phyloP scores from a whole-genome alignment of 441 rosid genomes.

The Bruguiera hainesii region DNA sequence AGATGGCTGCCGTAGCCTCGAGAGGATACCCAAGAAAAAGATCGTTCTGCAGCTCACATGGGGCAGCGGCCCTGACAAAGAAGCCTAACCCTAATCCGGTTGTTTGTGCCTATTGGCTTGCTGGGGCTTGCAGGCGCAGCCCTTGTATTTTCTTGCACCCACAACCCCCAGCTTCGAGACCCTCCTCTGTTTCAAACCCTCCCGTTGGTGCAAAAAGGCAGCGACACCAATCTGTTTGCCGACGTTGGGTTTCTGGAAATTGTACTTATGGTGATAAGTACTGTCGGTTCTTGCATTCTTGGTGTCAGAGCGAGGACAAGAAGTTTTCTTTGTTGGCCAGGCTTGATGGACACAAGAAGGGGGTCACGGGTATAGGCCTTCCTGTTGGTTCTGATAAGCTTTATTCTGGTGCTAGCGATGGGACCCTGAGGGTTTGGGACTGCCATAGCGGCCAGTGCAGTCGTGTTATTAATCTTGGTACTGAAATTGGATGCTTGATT shows the following conservation, averaged over 20 bases:
- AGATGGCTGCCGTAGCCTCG: too few species aligned
- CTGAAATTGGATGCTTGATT: constrained; percentile 64
- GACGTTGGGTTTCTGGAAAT: constrained; percentile 26
- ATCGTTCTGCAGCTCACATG: too few species aligned
- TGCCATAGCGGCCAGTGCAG: constrained; percentile 67
- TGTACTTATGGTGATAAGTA: constrained; percentile 45
- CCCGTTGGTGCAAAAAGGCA: background rate
- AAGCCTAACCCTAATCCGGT: background rate
- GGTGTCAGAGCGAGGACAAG: constrained; percentile 46
- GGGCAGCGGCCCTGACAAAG: background rate
- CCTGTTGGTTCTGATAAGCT: constrained; percentile 65
- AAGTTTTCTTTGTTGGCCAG: constrained; percentile 52
- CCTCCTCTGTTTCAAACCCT: background rate
- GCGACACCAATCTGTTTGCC: background rate
- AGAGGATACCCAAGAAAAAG: too few species aligned
- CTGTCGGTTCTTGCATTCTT: constrained; percentile 60
- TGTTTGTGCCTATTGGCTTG: background rate
- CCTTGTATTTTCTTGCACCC: background rate
- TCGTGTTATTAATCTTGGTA: constrained; percentile 47
- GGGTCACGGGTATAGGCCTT: constrained; percentile 59
- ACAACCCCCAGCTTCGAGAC: background rate
- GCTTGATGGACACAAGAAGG: constrained; percentile 63
- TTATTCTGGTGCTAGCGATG: constrained; percentile 66
- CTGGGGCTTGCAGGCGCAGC: background rate
- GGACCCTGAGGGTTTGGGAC: constrained; percentile 65